These are phyloP conservation scores for Hortiboletus campestris DNA, from an alignment of 768 basidiomycete species.

Conservation along the genomic window DNA sequence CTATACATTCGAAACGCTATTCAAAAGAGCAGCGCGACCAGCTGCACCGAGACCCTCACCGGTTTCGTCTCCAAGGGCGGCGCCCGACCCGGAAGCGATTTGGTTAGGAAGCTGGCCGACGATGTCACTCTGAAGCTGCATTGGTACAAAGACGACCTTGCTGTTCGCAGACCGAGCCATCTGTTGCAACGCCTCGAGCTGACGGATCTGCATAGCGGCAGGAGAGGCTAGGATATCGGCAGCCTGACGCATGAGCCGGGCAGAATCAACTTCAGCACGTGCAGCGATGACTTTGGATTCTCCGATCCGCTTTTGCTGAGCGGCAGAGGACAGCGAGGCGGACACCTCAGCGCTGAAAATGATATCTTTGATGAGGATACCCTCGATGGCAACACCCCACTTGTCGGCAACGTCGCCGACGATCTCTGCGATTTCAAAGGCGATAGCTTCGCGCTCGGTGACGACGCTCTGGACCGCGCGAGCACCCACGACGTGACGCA, in stretches of 20 bases:
- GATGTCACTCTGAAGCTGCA: conserved; percentile 82
- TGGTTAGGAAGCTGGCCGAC: conserved; percentile 43
- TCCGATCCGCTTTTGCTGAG: conserved; percentile 95
- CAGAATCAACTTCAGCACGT: conserved; percentile 92
- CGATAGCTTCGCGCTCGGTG: conserved; percentile 95
- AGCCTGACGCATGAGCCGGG: conserved; percentile 94
- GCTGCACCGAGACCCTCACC: conserved; percentile 25
- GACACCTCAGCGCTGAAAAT: conserved; percentile 91
- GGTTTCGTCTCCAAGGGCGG: conserved; percentile 19
- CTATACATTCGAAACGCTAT: conserved; percentile 25
- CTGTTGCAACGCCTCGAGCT: conserved; percentile 91
- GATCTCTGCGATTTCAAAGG: conserved; percentile 95
- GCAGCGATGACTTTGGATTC: conserved; percentile 97
- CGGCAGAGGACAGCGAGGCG: conserved; percentile 88
- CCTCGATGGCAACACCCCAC: conserved; percentile 97
- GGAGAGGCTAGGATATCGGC: conserved; percentile 93
- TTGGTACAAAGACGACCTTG: conserved; percentile 94
- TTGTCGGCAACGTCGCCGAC: conserved; percentile 90
- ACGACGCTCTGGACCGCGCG: conserved; percentile 94
- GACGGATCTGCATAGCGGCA: conserved; percentile 97
- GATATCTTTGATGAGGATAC: conserved; percentile 93
- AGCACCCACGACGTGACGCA: conserved; percentile 96
- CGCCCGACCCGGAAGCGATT: conserved; percentile 22
- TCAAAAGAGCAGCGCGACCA: conserved; percentile 27
- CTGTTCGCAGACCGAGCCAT: conserved; percentile 88